These are phyloP conservation scores for Phascolomyces articulosus DNA, from an alignment of 371 early-diverging fungal genomes.

Conservation along the genomic window DNA sequence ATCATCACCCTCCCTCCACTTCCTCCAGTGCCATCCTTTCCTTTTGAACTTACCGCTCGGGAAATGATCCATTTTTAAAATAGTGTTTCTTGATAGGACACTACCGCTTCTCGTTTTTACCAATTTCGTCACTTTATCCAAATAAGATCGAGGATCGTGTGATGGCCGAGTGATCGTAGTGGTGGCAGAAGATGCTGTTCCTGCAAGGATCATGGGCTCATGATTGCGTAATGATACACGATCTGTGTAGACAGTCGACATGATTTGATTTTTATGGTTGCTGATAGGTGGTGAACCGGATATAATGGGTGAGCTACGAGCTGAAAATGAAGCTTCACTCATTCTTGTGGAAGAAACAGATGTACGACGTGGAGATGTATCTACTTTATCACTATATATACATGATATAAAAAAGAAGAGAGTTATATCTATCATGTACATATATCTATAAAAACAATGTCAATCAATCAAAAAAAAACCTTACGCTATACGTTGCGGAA, in stretches of 20 bases:
- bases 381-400: neutral
- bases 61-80: constrained; percentile 74
- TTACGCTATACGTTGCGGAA: constrained; percentile 12
- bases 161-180: too few relatives aligned
- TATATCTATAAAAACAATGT: neutral
- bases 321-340: neutral
- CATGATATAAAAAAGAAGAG: too few relatives aligned
- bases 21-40: neutral
- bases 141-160: constrained; percentile 7
- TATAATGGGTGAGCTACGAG: neutral
- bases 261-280: neutral
- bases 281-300: neutral
- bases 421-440: too few relatives aligned
- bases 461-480: neutral
- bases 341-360: neutral
- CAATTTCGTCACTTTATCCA: constrained; percentile 39
- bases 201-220: neutral
- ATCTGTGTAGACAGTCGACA: neutral
- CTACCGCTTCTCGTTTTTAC: constrained; percentile 56
- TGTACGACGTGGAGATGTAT: constrained; percentile 2
- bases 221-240: neutral
- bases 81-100: constrained; percentile 61
- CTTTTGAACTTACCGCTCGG: constrained; percentile 43
- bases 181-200: neutral
- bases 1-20: too few relatives aligned